Percentiles rank a stretch among this genome's conserved stretches.
These are phyloP conservation scores for Neurospora africana DNA, from an alignment of 495 filamentous ascomycete species.

Conservation along the genomic window DNA sequence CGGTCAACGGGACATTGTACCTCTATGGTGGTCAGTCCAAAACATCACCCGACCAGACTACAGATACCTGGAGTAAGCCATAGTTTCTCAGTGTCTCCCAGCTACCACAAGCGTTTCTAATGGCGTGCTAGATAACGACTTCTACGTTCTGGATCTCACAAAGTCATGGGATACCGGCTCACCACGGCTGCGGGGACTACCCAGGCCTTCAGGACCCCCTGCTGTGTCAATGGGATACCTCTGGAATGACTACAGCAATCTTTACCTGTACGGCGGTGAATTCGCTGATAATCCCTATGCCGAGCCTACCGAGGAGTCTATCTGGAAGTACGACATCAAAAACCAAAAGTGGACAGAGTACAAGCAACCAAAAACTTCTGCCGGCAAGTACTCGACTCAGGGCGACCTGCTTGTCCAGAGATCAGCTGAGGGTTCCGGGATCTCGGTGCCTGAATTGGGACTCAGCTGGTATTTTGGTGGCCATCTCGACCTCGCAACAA, in stretches of 20 bases:
- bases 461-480: constrained; percentile 69
- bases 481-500: constrained; percentile 58
- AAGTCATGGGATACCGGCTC: constrained; percentile 54
- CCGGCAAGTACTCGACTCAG: constrained; percentile 45
- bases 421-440: constrained; percentile 59
- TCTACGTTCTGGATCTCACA: constrained; percentile 54
- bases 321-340: constrained; percentile 58
- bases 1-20: constrained; percentile 63
- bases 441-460: constrained; percentile 56
- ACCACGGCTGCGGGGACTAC: constrained; percentile 49
- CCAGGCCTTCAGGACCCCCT: constrained; percentile 57
- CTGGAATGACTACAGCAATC: constrained; percentile 55
- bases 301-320: constrained; percentile 41
- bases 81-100: not conserved
- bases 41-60: constrained; percentile 38
- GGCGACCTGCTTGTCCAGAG: constrained; percentile 46
- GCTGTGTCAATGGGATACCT: constrained; percentile 59
- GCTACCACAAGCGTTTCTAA: constrained; percentile 12
- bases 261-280: constrained; percentile 64
- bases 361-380: constrained; percentile 41
- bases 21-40: constrained; percentile 62
- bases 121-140: constrained; percentile 48
- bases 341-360: constrained; percentile 51
- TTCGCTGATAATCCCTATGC: constrained; percentile 49
- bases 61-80: constrained; percentile 54